Evolutionary conservation across 352 stramenopile genomes (phyloP).

Genomic region (Phytophthora pluvialis): DNA sequence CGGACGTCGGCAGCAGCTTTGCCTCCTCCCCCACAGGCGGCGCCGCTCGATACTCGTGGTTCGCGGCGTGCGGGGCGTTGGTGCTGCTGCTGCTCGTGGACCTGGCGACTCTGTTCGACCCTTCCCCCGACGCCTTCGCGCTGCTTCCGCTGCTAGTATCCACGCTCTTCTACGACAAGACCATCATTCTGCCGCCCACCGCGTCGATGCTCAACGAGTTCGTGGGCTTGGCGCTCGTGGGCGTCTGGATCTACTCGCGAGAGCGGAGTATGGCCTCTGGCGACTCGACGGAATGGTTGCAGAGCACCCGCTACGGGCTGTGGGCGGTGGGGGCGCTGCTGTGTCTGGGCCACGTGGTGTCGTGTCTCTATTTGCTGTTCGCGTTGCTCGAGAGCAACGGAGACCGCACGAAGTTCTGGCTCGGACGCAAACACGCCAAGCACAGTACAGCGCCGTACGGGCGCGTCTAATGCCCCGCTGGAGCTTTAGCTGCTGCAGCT

Average conservation of each 20-base stretch:
- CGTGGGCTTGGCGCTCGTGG: conserved; percentile 48
- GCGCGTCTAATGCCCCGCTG: conserved; percentile 20
- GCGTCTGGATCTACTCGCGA: conserved; percentile 61
- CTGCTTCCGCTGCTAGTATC: conserved; percentile 36
- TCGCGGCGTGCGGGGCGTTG: conserved; percentile 44
- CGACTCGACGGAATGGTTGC: conserved; percentile 16
- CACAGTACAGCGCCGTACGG: conserved; percentile 24
- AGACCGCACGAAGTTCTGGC: conserved; percentile 69
- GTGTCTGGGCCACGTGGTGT: conserved; percentile 62
- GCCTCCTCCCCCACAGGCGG: conserved; percentile 1
- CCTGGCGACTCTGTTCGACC: conserved; percentile 49
- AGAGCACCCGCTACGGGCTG: conserved; percentile 27
- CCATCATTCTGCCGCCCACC: conserved; percentile 25
- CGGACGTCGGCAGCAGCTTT: neutral
- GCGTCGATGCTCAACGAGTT: conserved; percentile 59
- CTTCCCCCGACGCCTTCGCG: conserved; percentile 42
- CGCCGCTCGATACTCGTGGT: conserved; percentile 46
- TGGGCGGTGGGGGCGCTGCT: conserved; percentile 39
- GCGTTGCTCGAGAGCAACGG: conserved; percentile 77
- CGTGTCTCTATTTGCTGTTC: conserved; percentile 72
- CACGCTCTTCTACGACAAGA: conserved; percentile 15
- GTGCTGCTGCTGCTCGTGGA: conserved; percentile 69
- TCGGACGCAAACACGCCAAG: conserved; percentile 42
- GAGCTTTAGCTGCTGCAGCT: conserved; percentile 10
- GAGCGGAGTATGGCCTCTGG: conserved; percentile 39